Evolutionary conservation across 805 yeast genomes (phyloP).

Genomic region (Nematodospora valgi): DNA sequence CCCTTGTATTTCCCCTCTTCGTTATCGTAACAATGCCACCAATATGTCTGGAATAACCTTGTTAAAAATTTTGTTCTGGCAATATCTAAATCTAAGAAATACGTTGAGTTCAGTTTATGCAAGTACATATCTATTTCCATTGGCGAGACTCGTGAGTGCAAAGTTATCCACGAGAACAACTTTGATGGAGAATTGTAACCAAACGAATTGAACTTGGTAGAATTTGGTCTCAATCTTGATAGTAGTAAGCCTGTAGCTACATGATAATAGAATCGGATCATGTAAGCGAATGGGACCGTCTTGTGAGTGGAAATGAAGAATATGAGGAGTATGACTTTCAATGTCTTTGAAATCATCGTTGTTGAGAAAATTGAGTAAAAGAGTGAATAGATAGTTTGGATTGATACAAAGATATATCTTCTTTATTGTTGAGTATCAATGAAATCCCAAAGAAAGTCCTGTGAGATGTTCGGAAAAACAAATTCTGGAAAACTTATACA

Average conservation of each 20-base stretch:
- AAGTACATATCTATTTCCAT: conserved; percentile 82
- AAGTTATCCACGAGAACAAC: conserved; percentile 43
- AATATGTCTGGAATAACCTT: conserved; percentile 53
- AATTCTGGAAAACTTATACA: too few species aligned
- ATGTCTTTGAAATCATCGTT: conserved; percentile 8
- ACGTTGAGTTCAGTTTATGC: conserved; percentile 86
- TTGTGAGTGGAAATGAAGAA: conserved; percentile 50
- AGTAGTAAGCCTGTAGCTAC: conserved; percentile 40
- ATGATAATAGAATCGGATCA: conserved; percentile 55
- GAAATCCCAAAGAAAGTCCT: too few species aligned
- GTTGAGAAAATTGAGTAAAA: too few species aligned
- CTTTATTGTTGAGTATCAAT: too few species aligned
- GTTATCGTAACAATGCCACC: conserved; percentile 42
- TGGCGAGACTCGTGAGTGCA: conserved; percentile 60
- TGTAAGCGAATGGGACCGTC: conserved; percentile 65
- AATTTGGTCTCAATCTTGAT: conserved; percentile 23
- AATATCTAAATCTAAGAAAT: conserved; percentile 76
- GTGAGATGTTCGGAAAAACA: too few species aligned
- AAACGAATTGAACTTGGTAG: conserved; percentile 28
- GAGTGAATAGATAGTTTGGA: too few species aligned
- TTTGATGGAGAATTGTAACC: conserved; percentile 27
- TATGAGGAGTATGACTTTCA: conserved; percentile 10
- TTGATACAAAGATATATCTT: too few species aligned
- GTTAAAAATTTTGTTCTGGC: conserved; percentile 65
- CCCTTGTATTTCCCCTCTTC: conserved; percentile 29